These are phyloP conservation scores for Amanita thiersii DNA, from an alignment of 768 basidiomycete genomes.

Conservation along the genomic window DNA sequence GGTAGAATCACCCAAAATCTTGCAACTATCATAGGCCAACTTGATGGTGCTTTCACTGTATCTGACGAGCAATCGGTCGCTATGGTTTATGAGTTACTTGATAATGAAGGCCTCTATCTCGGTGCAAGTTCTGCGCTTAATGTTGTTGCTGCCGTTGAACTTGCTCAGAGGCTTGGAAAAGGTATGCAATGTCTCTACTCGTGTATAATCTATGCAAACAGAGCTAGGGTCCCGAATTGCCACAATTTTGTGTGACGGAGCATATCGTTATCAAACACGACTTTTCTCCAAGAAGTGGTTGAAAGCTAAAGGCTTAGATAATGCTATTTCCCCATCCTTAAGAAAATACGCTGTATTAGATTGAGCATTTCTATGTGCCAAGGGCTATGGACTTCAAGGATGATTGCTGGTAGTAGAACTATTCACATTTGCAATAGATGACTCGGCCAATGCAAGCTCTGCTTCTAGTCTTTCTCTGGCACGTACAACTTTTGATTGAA, in stretches of 20 bases:
- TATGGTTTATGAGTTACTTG: constrained; percentile 90
- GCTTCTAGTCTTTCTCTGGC: constrained; percentile 94
- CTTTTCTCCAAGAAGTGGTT: constrained; percentile 95
- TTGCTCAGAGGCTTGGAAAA: constrained; percentile 79
- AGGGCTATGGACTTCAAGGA: not conserved
- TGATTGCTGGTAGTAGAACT: not conserved
- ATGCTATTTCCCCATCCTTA: constrained; percentile 74
- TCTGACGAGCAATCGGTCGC: constrained; percentile 84
- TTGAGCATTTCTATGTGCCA: not conserved
- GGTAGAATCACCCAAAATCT: constrained; percentile 93
- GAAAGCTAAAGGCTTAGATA: constrained; percentile 64
- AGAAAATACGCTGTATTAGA: constrained; percentile 82
- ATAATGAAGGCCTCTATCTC: constrained; percentile 89
- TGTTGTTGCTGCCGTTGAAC: constrained; percentile 86
- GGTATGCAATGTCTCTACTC: constrained; percentile 31
- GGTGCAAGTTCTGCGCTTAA: constrained; percentile 94
- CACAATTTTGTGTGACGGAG: constrained; percentile 91
- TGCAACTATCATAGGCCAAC: constrained; percentile 64
- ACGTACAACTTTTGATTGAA: constrained; percentile 95
- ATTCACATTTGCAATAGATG: constrained; percentile 11
- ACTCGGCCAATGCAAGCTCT: constrained; percentile 39
- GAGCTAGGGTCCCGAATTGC: constrained; percentile 71
- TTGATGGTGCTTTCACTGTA: constrained; percentile 81
- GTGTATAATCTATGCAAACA: not conserved
- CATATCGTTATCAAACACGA: constrained; percentile 94